Evolutionary conservation across 2,329 filamentous ascomycete genomes (phyloP), one percentile per base, ranked within the genome.

Genomic region (Chaetomium olivaceum): DNA sequence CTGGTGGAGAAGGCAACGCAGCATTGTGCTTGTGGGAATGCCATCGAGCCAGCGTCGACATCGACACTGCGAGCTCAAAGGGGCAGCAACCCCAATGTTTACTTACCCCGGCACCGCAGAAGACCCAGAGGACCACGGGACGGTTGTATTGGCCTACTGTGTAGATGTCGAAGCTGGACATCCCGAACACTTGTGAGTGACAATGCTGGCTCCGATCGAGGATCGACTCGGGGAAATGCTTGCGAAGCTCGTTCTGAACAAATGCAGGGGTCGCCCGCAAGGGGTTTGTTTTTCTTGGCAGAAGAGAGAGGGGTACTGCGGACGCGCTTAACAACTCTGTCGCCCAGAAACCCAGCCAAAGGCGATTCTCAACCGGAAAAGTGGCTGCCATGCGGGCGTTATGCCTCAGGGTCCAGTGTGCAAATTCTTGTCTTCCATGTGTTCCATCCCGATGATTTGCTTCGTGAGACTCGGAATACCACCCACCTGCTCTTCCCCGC

Each of bases 401-500:
- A 29, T 29, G 8, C 33, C 31, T 55, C 14, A 1, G 14, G 27
- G 29, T 25, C 19, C 4, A 4, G 29, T 23, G 21, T 23, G 50
- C 19, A 21, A 58, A 51, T 52, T 52, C 56, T 58, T 39, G 25
- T 52, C n/a, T 51, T 54, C 52, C 59, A 60, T 58, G 51, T 48
- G 60, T 52, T 64, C 58, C 64, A 48, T 62, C 52, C 59, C 61
- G 63, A 61, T 56, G 65, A 65, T 69, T 54, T 56, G 50, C 55
- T 51, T 58, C 43, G 57, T 48, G 58, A 65, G 59, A 58, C 59
- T 59, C 65, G 68, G 69, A 68, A 69, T 67, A 62, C 65, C 65
- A 71, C 68, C 66, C 63, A 64, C 64, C 55, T 63, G n/a, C 51
- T 62, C 54, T 68, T 63, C 68, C 68, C 69, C 69, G 63, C 68